Percentiles rank a stretch among this genome's conserved stretches.
These are phyloP conservation scores for Sesbania bispinosa DNA, from an alignment of 306 rosid species.

Conservation along the genomic window DNA sequence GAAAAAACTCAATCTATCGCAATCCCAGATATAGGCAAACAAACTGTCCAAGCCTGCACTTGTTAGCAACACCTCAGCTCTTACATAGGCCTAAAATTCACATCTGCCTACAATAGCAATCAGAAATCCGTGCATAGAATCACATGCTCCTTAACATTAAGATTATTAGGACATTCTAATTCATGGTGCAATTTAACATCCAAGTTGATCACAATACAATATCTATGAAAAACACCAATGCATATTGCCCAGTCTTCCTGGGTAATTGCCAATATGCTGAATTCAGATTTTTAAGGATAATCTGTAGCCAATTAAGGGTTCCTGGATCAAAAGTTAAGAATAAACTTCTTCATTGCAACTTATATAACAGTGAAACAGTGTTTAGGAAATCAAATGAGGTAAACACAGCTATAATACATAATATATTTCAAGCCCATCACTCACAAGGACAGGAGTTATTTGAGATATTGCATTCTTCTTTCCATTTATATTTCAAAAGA, in stretches of 20 bases:
- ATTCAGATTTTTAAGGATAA: not conserved
- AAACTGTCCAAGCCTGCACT: slow-evolving; percentile 1
- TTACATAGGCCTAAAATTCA: not conserved
- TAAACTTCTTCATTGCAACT: not conserved
- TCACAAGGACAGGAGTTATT: not conserved
- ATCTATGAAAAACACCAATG: not conserved
- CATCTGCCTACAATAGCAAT: not conserved
- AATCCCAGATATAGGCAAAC: not conserved
- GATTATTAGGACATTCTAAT: not conserved
- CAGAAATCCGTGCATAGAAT: slow-evolving; percentile 6
- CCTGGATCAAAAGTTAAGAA: not conserved
- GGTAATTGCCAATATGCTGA: not conserved
- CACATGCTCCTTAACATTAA: not conserved
- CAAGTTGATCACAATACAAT: not conserved
- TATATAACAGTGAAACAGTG: not conserved
- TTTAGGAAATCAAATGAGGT: not conserved
- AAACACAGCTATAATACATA: too few species aligned
- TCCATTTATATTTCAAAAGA: not conserved
- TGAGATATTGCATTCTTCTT: not conserved
- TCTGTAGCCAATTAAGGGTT: not conserved
- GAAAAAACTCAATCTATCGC: not conserved
- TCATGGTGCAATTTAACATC: not conserved
- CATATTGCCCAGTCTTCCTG: not conserved
- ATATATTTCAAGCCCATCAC: not conserved
- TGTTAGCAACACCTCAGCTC: not conserved